Evolutionary conservation across 257 asterid genomes (phyloP).

Genomic region (Phtheirospermum japonicum): DNA sequence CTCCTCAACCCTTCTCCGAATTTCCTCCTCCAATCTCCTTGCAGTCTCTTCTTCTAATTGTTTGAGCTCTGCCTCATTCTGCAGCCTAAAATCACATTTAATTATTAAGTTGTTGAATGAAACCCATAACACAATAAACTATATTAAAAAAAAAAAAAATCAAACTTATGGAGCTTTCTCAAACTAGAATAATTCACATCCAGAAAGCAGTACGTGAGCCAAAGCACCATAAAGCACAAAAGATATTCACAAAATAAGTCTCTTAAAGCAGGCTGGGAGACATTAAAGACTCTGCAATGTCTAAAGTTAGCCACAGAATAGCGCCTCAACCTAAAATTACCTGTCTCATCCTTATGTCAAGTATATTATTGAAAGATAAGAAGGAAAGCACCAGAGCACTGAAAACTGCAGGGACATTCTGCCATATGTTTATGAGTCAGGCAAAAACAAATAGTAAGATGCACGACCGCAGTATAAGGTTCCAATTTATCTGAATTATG

Average conservation of each 20-base stretch:
- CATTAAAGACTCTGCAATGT: neutral
- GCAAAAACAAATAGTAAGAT: neutral
- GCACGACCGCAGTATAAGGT: neutral
- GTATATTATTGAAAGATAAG: neutral
- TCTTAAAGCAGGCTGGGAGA: neutral
- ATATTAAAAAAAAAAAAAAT: neutral
- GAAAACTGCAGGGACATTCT: neutral
- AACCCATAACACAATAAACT: slow-evolving; percentile 17
- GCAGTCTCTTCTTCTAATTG: slow-evolving; percentile 93
- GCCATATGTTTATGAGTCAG: neutral
- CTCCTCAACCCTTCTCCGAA: slow-evolving; percentile 74
- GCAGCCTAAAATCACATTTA: slow-evolving; percentile 45
- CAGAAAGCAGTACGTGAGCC: neutral
- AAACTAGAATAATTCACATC: slow-evolving; percentile 10
- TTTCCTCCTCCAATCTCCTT: slow-evolving; percentile 79
- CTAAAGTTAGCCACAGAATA: slow-evolving; percentile 7
- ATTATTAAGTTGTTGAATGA: slow-evolving; percentile 22
- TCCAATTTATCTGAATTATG: slow-evolving; percentile 1
- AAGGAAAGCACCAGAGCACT: neutral
- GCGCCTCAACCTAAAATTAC: slow-evolving; percentile 3
- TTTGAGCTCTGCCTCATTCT: slow-evolving; percentile 78
- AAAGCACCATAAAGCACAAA: too few species aligned
- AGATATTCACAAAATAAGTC: too few species aligned
- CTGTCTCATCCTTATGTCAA: neutral
- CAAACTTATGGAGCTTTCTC: slow-evolving; percentile 17